Base-by-base conservation (phyloP, 1,284 basidiomycete species). In the Rhodotorula sp. region DNA sequence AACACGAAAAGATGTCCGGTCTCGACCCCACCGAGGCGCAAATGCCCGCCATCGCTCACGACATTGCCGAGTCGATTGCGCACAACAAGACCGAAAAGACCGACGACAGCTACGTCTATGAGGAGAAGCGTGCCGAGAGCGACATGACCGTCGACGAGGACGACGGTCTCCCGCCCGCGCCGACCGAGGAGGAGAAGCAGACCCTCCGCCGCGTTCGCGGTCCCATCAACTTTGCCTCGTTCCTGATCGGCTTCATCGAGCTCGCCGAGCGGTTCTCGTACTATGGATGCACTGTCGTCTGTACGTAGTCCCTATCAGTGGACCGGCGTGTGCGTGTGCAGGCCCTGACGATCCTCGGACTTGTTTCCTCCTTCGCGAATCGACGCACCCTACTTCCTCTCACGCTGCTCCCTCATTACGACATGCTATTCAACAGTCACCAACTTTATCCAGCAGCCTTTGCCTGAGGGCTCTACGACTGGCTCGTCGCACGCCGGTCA, bases 231-330 rank as follows among this genome's bases (percentile, higher is more conserved):
- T 7, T 58, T 8, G 31, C 58, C 18, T 56, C 69, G 2, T 73
- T 68, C 74, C 54, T 74, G 18, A 64, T 74, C 60, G 72, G 63
- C 18, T 73, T 70, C 60, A 58, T 73, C 48, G 72, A 91, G 80
- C 79, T 89, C 58, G 89, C 89, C 6, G 90, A 91, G 79, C 87
- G 90, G 29, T 91, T 92, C 81, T 91, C 90, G 16, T 85, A 84
- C 80, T 87, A 87, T 80, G 90, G 90, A 64, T 77, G 77, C 34
- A 79, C 78, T 21, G 79, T 74, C 51, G 76, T 78, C 56, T 34
- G 61, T 62, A 34, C n/a, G 47, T 72, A 23, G 23, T 3, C 70
- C 34, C 61, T 12, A 10, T 10, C 10, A 43, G 39, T 43, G 39
- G 39, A 43, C 39, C 39, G 39, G 39, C 39, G 12, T 43, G 39